Base-by-base conservation (phyloP, 768 basidiomycete genomes). In the Agrocybe pediades region DNA sequence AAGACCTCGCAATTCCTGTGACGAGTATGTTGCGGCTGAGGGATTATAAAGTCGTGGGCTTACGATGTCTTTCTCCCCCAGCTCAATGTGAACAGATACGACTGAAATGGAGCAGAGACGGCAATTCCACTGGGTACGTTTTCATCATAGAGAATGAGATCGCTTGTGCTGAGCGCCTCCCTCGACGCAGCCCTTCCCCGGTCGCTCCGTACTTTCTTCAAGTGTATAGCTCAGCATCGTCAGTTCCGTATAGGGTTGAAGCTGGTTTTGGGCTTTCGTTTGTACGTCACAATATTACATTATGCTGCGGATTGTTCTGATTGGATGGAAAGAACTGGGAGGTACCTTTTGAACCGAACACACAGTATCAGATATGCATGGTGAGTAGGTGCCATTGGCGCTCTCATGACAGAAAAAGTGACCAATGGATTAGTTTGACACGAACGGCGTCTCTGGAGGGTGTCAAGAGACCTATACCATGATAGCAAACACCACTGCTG, bases 331-430 rank as follows among this genome's bases (percentile, higher is more conserved):
- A 81, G 80, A 74, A 79, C 53, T 82, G 75, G 73, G 59, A 68
- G 1, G 79, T 83, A 17, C 81, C 82, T 0, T 83, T 79, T 52
- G 62, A 68, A 3, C 79, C 81, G 2, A 76, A 74, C 40, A 82
- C 80, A 0, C 69, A 69, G 72, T 83, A 81, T 64, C 80, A 83
- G 62, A 79, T 82, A 55, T 83, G 82, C 71, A 82, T 83, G 81
- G 81, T 82, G 50, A 29, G 64, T 29, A 29, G 42, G 3, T 6
- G 9, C 26, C 16, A 24, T 40, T 25, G 15, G 19, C 33, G 25
- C 27, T 30, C 8, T 8, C 13, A 17, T 46, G 4, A 45, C 2
- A 9, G 7, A 25, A 41, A 16, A 5, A 26, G 17, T 26, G 11
- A 47, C 44, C 54, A 33, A 59, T 20, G 43, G 0, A 29, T 13